A percentile compares a stretch with the other conserved stretches of the same genome.
Conservation (phyloP, 2,329 filamentous ascomycete species). For the Cercospora canescens region DNA sequence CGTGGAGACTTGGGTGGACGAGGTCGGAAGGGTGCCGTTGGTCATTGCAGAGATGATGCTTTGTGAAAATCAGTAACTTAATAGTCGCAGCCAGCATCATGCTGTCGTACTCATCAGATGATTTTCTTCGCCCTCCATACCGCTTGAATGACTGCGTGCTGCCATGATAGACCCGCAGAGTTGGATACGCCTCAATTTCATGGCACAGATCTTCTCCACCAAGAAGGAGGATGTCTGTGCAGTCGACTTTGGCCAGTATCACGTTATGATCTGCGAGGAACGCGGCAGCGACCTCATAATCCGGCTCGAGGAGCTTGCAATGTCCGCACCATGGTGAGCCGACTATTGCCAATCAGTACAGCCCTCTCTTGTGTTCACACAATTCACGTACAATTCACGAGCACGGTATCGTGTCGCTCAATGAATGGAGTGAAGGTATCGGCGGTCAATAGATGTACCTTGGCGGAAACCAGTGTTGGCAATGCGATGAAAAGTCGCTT, state of each 20-base stretch:
- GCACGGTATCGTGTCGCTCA: not conserved
- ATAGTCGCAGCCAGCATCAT: not conserved
- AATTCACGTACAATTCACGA: not conserved
- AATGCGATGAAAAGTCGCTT: not conserved
- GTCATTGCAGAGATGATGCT: slow-evolving; percentile 12
- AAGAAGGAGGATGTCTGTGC: slow-evolving; percentile 66
- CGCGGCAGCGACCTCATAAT: slow-evolving; percentile 85
- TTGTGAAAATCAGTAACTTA: not conserved
- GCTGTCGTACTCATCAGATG: slow-evolving; percentile 6
- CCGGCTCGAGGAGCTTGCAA: slow-evolving; percentile 95
- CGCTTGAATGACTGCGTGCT: not conserved
- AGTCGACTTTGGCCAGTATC: slow-evolving; percentile 79
- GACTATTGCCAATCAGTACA: not conserved
- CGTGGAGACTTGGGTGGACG: not conserved
- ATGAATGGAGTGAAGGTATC: not conserved
- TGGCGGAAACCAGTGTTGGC: not conserved
- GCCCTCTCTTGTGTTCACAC: not conserved
- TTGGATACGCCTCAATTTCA: not conserved
- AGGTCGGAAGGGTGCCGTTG: slow-evolving; percentile 6
- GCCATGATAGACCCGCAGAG: slow-evolving; percentile 1
- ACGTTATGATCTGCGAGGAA: slow-evolving; percentile 75
- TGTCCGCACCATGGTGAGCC: slow-evolving; percentile 76
- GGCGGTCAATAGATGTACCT: not conserved
- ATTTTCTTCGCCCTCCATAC: slow-evolving; percentile 2
- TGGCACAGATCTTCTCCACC: slow-evolving; percentile 63